phyloP scores from a whole-genome alignment of 352 stramenopile genomes.

The Peronospora belbahrii region DNA sequence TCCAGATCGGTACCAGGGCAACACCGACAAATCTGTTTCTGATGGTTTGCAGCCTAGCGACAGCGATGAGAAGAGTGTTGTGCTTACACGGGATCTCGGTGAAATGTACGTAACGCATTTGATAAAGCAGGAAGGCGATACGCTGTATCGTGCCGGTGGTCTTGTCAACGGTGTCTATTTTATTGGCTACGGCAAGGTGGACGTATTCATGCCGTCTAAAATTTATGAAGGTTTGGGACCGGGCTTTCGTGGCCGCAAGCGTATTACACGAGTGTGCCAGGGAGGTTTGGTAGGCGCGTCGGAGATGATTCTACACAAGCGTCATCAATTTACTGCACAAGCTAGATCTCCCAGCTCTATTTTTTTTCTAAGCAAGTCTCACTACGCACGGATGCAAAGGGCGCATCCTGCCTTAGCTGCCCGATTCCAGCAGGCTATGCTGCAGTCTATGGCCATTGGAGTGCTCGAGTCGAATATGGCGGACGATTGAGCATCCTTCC shows the following conservation, averaged over 20 bases:
- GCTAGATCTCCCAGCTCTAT: conserved; percentile 57
- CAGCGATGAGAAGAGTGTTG: conserved; percentile 2
- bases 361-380: conserved; percentile 72
- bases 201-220: conserved; percentile 78
- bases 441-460: conserved; percentile 76
- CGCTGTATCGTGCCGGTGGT: conserved; percentile 57
- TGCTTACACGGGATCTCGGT: conserved; percentile 55
- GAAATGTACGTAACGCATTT: conserved; percentile 61
- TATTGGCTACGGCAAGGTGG: conserved; percentile 76
- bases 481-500: conserved; percentile 39
- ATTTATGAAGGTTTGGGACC: conserved; percentile 72
- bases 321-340: conserved; percentile 76
- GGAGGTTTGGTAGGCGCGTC: conserved; percentile 71
- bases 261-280: conserved; percentile 74
- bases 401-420: conserved; percentile 56
- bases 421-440: conserved; percentile 79
- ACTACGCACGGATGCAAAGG: conserved; percentile 64
- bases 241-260: conserved; percentile 68
- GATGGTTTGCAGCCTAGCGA: background rate
- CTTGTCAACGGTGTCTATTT: conserved; percentile 70
- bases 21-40: conserved; percentile 3
- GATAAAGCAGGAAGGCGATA: conserved; percentile 52
- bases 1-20: conserved; percentile 11
- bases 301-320: conserved; percentile 75
- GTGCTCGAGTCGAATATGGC: conserved; percentile 81